A percentile compares a stretch with the other conserved stretches of the same genome.
Conservation (phyloP, 495 filamentous ascomycete species). For the Talaromyces trachyspermus region DNA sequence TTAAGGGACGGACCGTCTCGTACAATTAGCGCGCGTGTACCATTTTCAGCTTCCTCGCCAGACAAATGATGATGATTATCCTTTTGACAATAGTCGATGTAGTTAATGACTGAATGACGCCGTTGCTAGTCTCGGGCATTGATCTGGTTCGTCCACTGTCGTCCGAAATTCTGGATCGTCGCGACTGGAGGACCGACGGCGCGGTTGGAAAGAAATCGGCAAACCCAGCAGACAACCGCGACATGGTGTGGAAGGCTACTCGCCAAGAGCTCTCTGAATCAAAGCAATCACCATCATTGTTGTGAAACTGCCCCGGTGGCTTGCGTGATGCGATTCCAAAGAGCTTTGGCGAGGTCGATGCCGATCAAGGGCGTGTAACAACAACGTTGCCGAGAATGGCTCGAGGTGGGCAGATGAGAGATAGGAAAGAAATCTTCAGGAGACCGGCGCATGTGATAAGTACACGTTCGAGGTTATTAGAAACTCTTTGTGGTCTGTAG, state of each 20-base stretch:
- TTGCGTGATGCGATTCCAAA: background rate
- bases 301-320: background rate
- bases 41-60: background rate
- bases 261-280: constrained; percentile 2
- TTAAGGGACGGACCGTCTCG: background rate
- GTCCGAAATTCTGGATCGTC: constrained; percentile 35
- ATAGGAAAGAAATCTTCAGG: no score
- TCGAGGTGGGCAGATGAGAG: no score
- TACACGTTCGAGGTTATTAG: no score
- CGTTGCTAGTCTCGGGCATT: constrained; percentile 12
- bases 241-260: constrained; percentile 50
- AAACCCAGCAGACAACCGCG: constrained; percentile 76
- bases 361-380: no score
- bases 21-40: background rate
- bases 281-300: constrained; percentile 1
- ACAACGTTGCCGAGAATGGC: no score
- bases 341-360: no score
- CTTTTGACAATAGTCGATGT: background rate
- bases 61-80: background rate
- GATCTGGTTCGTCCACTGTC: constrained; percentile 32
- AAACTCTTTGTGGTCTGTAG: no score
- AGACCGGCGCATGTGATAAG: no score
- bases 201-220: constrained; percentile 87
- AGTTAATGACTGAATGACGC: background rate
- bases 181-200: constrained; percentile 57